Percentiles rank a stretch among this genome's conserved stretches.
These are phyloP conservation scores for Oryza meyeriana DNA, from an alignment of 176 grass and related monocot genomes.

Conservation along the genomic window DNA sequence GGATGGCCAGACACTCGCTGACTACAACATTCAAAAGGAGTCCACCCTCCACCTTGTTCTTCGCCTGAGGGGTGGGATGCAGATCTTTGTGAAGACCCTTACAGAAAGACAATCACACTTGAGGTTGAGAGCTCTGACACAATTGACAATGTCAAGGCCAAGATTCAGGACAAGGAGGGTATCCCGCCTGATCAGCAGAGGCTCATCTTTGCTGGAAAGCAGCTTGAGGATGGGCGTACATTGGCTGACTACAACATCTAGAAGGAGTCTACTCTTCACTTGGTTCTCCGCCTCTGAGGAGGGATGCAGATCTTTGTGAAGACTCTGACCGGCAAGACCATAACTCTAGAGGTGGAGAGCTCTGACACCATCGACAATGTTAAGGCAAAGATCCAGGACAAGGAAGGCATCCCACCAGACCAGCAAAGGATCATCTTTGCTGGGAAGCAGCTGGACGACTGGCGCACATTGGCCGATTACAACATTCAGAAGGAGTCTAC, in stretches of 20 bases:
- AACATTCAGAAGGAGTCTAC: constrained; percentile 42
- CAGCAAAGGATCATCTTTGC: constrained; percentile 28
- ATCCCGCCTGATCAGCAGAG: no score
- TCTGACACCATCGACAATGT: constrained; percentile 37
- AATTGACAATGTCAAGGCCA: no score
- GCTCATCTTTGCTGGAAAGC: constrained; percentile 45
- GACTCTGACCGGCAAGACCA: constrained; percentile 31
- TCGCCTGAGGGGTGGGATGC: constrained; percentile 55
- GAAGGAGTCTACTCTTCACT: constrained; percentile 58
- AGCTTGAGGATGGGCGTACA: constrained; percentile 41
- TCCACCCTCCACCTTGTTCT: constrained; percentile 55
- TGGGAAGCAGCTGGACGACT: constrained; percentile 29
- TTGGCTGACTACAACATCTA: constrained; percentile 61
- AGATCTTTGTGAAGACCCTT: constrained; percentile 77
- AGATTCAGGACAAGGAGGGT: no score
- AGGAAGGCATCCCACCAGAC: constrained; percentile 32
- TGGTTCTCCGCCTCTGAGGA: constrained; percentile 4
- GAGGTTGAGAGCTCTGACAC: no score
- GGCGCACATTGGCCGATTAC: constrained; percentile 25
- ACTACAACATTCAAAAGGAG: constrained; percentile 73
- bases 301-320: constrained; percentile 46
- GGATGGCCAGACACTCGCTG: constrained; percentile 47
- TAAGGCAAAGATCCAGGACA: constrained; percentile 32
- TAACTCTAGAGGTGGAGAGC: constrained; percentile 33
- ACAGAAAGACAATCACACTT: constrained; percentile 71